Evolutionary conservation across 2,329 filamentous ascomycete genomes (phyloP), one percentile per base, ranked within the genome.

Genomic region (Ambrosiella beaveri): DNA sequence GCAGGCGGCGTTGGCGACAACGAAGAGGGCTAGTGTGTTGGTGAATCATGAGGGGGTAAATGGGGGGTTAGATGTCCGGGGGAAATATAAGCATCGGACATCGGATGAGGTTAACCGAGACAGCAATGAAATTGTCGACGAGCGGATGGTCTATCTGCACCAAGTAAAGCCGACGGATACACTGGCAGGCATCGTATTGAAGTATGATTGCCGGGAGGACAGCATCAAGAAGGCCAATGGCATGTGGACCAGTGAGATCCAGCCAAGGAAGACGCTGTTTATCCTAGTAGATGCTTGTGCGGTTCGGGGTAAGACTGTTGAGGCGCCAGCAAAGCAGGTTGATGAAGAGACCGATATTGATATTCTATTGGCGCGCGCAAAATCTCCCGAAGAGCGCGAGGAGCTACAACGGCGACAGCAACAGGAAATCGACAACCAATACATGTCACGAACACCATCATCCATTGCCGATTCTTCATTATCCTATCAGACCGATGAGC

Each of bases 231-330:
- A 87, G 67, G 83, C 88, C 44, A 98, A 98, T 68, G 82, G 93
- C 9, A 82, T 98, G 65, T 98, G 93, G 93, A 88, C 89, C 6
- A 88, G 89, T 62, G 93, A 97, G 67, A 85, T 97, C 40, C 91
- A 96, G 68, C 81, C 83, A 53, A 82, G 90, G 60, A 87, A 87
- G 65, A 84, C 81, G 62, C 77, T 98, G 13, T 77, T 90, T 7
- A 73, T 98, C 56, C 93, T 93, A 0, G 88, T 97, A 3, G 90
- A 95, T 68, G 85, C 88, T 45, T 97, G 91, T 68, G 83, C 85
- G 47, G 75, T 90, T 47, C 93, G 89, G 66, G 89, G 91, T 37
- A 78, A 82, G 55, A 78, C 78, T 13, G 82, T 80, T 65, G 75
- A 79, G n/a, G 68, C 75, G 2, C 79, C 80, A 3, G 35, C 45